These are phyloP conservation scores for Parastagonospora nodorum DNA, from an alignment of 2,329 filamentous ascomycete genomes.

Conservation along the genomic window DNA sequence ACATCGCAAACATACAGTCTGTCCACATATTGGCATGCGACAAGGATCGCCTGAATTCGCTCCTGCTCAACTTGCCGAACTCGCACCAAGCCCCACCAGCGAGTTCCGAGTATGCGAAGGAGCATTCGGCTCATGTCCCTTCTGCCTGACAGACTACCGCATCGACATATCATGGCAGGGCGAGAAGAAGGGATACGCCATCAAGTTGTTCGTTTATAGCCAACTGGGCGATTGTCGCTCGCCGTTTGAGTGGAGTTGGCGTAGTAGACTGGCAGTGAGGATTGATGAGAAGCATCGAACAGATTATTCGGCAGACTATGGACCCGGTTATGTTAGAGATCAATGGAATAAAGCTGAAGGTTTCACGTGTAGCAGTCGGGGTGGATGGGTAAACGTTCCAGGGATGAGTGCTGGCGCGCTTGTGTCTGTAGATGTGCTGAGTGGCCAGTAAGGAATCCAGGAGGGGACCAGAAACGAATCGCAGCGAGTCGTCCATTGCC, in stretches of 20 bases:
- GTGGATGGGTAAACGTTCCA: background rate
- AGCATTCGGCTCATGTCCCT: slow-evolving; percentile 20
- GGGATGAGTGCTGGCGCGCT: background rate
- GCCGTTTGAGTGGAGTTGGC: slow-evolving; percentile 21
- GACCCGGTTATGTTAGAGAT: slow-evolving; percentile 19
- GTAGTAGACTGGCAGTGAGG: slow-evolving; percentile 1
- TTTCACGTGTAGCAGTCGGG: slow-evolving; percentile 5
- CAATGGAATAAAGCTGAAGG: slow-evolving; percentile 20
- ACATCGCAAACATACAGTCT: too few species aligned
- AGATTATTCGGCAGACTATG: slow-evolving; percentile 7
- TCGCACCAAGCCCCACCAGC: slow-evolving; percentile 1
- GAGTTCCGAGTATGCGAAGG: slow-evolving; percentile 13
- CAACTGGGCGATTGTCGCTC: slow-evolving; percentile 23
- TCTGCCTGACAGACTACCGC: slow-evolving; percentile 24
- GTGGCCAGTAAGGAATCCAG: too few species aligned
- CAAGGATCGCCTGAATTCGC: too few species aligned
- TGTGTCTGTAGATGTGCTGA: too few species aligned
- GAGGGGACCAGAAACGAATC: too few species aligned
- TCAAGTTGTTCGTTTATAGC: slow-evolving; percentile 15
- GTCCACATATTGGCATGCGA: too few species aligned
- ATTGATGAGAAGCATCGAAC: slow-evolving; percentile 6
- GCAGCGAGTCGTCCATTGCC: slow-evolving; percentile 57
- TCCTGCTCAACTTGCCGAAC: too few species aligned
- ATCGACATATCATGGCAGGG: slow-evolving; percentile 20
- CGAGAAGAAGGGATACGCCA: slow-evolving; percentile 12